A percentile compares a stretch with the other conserved stretches of the same genome.
Evolutionary conservation across 2,329 filamentous ascomycete genomes (phyloP).

Genomic region (Fusarium nodosum): DNA sequence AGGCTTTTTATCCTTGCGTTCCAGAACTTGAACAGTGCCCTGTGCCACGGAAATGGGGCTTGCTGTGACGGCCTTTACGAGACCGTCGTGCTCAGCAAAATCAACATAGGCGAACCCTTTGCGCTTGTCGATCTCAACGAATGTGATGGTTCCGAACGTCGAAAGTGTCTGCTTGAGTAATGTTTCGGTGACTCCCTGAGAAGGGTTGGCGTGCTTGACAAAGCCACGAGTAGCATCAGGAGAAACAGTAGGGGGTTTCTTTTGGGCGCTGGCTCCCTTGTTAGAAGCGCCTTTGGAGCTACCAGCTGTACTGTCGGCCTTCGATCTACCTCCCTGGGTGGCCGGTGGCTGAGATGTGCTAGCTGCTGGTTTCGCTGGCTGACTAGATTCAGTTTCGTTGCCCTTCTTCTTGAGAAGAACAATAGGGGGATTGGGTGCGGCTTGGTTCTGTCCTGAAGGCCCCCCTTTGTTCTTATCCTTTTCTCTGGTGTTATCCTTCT

Average conservation of each 20-base stretch:
- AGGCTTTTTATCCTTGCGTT: conserved; percentile 76
- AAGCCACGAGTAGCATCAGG: conserved; percentile 75
- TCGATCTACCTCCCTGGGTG: conserved; percentile 51
- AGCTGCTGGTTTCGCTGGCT: conserved; percentile 47
- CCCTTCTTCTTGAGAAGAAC: conserved; percentile 59
- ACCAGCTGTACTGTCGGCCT: conserved; percentile 38
- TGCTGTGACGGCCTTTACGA: conserved; percentile 83
- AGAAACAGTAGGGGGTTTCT: conserved; percentile 52
- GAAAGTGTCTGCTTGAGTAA: conserved; percentile 81
- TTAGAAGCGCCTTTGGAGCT: conserved; percentile 39
- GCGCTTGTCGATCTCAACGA: conserved; percentile 92
- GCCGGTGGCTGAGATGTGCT: conserved; percentile 43
- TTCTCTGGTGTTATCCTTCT: conserved; percentile 48
- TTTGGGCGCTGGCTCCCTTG: conserved; percentile 51
- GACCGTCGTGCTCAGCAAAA: conserved; percentile 78
- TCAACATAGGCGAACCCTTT: conserved; percentile 96
- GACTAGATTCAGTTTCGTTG: conserved; percentile 46
- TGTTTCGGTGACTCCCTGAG: conserved; percentile 90
- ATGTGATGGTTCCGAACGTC: conserved; percentile 78
- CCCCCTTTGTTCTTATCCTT: conserved; percentile 47
- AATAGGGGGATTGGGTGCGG: conserved; percentile 54
- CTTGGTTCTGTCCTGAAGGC: conserved; percentile 30
- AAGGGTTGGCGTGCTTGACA: conserved; percentile 86
- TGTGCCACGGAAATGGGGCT: conserved; percentile 87
- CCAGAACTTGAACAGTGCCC: conserved; percentile 87